A percentile compares a stretch with the other conserved stretches of the same genome.
These are phyloP conservation scores for Xylariaceae sp. DNA, from an alignment of 2,329 filamentous ascomycete species.

Conservation along the genomic window DNA sequence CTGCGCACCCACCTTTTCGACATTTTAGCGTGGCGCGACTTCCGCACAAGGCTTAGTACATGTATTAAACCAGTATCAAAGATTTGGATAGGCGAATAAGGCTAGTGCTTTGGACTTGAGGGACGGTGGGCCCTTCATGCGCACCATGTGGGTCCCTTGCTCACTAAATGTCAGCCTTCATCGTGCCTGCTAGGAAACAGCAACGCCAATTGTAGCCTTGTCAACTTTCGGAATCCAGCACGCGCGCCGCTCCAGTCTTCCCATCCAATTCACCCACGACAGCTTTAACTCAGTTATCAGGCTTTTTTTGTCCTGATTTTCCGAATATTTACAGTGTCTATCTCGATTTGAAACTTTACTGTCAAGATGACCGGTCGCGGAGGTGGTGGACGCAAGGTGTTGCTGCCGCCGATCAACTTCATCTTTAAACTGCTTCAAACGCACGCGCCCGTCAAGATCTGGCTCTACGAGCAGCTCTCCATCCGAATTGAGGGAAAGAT, in stretches of 20 bases:
- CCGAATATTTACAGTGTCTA: neutral
- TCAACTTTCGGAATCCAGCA: slow-evolving; percentile 13
- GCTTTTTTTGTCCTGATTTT: too few relatives aligned
- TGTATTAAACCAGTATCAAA: neutral
- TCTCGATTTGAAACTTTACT: neutral
- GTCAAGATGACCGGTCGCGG: slow-evolving; percentile 53
- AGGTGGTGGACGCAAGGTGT: slow-evolving; percentile 55
- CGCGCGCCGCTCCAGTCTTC: neutral
- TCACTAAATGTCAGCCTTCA: too few relatives aligned
- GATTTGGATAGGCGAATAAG: neutral
- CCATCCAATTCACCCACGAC: neutral
- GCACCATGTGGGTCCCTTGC: too few relatives aligned
- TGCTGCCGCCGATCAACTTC: slow-evolving; percentile 67
- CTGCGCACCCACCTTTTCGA: neutral
- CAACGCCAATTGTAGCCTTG: slow-evolving; percentile 11
- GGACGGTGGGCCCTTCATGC: neutral
- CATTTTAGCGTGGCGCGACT: neutral
- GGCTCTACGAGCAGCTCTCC: slow-evolving; percentile 93
- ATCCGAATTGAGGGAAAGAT: slow-evolving; percentile 97
- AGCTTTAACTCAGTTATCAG: neutral
- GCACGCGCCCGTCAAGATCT: slow-evolving; percentile 83
- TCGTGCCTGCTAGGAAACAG: neutral
- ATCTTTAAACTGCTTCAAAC: slow-evolving; percentile 86
- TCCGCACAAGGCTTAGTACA: slow-evolving; percentile 8
- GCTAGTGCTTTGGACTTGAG: neutral